Base-by-base conservation (phyloP, 495 filamentous ascomycete genomes). In the Hypoxylon cercidicola region DNA sequence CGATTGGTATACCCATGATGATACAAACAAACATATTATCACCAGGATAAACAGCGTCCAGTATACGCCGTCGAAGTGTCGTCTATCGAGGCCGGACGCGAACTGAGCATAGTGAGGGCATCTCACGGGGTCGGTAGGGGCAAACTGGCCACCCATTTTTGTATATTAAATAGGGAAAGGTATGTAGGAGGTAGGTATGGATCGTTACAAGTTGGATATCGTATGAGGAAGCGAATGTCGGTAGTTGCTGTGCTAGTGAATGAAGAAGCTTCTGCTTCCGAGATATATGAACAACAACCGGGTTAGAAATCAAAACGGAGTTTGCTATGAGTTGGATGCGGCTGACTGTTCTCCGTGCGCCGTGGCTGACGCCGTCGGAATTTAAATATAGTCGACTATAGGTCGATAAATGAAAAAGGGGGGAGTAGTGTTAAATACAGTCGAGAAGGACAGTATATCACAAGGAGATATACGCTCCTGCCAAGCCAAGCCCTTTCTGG, bases 61-160 rank as follows among this genome's bases (percentile, higher is more conserved):
- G 68, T 82, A 84, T 40, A 82, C 74, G 18, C 68, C 64, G 53
- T 82, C 77, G 39, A 81, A 80, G n/a, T 77, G 67, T 25, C 25
- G 16, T 47, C 79, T 70, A 35, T 66, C 65, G 10, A 84, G 70
- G 45, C 74, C 60, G 2, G 75, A 55, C 12, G 79, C 75, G 60
- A 82, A 82, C 44, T 70, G 68, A 10, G 82, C 81, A 54, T 84
- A 82, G 63, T 81, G 72, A 15, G 51, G 41, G 55, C 82, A 84
- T 47, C 68, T 66, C 34, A 39, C 57, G 5, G 69, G 72, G 34
- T 78, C 75, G 62, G 68, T 51, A 2, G 63, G 37, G 19, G 56
- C 48, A 32, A 72, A 76, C 16, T 73, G 69, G n/a, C 76, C 76
- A 45, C 76, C 71, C 78, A 78, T 80, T 28, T 16, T 67, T 18